Conservation (phyloP, 2,329 filamentous ascomycete genomes). For the Coleophoma eucalyptorum region DNA sequence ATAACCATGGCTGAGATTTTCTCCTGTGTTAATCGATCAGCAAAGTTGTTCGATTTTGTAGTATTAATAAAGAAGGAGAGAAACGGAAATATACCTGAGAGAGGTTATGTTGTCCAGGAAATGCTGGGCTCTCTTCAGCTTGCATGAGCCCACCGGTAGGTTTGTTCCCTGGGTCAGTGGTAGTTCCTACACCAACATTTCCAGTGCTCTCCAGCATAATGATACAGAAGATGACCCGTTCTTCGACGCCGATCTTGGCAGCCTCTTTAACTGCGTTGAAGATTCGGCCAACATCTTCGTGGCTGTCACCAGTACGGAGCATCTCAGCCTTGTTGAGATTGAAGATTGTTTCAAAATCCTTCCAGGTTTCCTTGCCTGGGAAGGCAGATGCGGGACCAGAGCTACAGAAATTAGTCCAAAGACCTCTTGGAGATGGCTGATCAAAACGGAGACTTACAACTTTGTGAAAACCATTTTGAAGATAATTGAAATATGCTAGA, state of each 20-base stretch:
- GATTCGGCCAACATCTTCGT: constrained; percentile 29
- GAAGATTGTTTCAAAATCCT: constrained; percentile 30
- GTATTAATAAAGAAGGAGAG: background rate
- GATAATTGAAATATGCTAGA: no score
- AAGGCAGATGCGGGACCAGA: constrained; percentile 25
- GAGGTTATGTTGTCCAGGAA: constrained; percentile 27
- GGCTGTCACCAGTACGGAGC: constrained; percentile 26
- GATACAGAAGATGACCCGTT: constrained; percentile 33
- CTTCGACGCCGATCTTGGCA: constrained; percentile 30
- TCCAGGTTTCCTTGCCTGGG: constrained; percentile 28
- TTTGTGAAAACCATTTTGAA: no score
- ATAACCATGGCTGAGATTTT: constrained; percentile 31
- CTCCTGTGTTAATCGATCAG: constrained; percentile 14
- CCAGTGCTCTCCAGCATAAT: constrained; percentile 39
- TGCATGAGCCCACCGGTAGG: constrained; percentile 36
- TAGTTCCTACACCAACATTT: constrained; percentile 32
- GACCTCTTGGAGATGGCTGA: no score
- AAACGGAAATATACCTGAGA: constrained; percentile 21
- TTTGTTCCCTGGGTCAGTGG: constrained; percentile 16
- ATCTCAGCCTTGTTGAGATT: constrained; percentile 30
- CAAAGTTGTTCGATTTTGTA: background rate
- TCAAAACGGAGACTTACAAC: no score
- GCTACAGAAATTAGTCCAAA: background rate
- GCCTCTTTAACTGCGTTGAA: constrained; percentile 26
- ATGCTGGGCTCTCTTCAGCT: constrained; percentile 30